These are phyloP conservation scores for Globisporangium barbulae DNA, from an alignment of 352 stramenopile genomes.

Conservation along the genomic window DNA sequence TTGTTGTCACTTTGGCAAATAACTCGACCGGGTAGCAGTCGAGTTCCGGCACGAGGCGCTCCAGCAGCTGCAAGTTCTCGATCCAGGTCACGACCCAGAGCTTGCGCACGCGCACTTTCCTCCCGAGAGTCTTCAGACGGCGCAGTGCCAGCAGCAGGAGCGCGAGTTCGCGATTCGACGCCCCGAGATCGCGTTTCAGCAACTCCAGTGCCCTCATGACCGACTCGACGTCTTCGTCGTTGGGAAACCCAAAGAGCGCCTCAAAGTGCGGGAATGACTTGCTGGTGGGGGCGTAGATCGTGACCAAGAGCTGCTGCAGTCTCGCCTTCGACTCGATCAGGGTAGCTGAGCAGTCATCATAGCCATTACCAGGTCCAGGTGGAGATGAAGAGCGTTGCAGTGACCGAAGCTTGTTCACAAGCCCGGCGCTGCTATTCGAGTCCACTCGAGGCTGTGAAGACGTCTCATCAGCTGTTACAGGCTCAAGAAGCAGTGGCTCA, in stretches of 20 bases:
- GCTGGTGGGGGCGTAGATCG: slow-evolving; percentile 16
- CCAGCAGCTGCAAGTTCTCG: slow-evolving; percentile 22
- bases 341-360: slow-evolving; percentile 10
- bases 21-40: slow-evolving; percentile 39
- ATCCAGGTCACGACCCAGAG: slow-evolving; percentile 22
- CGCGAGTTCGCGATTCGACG: slow-evolving; percentile 45
- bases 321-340: slow-evolving; percentile 17
- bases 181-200: slow-evolving; percentile 22
- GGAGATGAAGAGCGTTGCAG: not conserved
- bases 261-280: slow-evolving; percentile 7
- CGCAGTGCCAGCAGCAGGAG: slow-evolving; percentile 45
- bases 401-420: slow-evolving; percentile 12
- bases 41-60: slow-evolving; percentile 42
- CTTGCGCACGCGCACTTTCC: slow-evolving; percentile 19
- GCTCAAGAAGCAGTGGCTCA: slow-evolving; percentile 50
- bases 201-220: slow-evolving; percentile 24
- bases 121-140: slow-evolving; percentile 17
- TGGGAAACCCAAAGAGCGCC: slow-evolving; percentile 13
- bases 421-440: not conserved
- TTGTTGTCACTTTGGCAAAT: slow-evolving; percentile 14
- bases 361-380: not conserved
- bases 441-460: not conserved
- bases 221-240: not conserved
- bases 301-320: slow-evolving; percentile 21
- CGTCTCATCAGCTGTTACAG: slow-evolving; percentile 9